These are phyloP conservation scores for Pichia sp. DNA, from an alignment of 1,139 yeast genomes.

Conservation along the genomic window DNA sequence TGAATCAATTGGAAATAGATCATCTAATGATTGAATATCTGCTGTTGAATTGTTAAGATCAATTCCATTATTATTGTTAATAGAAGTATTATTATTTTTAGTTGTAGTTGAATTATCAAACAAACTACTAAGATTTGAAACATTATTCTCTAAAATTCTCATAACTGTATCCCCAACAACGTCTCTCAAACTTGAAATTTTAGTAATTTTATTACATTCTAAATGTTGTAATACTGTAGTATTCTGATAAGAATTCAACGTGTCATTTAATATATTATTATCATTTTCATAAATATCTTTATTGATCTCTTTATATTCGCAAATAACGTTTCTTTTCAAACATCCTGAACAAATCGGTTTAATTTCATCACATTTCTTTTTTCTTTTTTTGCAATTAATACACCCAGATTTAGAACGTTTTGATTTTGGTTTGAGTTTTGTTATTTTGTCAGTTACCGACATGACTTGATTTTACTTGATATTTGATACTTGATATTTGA, in stretches of 20 bases:
- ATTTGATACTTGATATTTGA: too few relatives aligned
- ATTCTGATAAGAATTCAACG: neutral
- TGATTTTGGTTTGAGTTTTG: neutral
- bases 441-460: neutral
- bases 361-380: constrained; percentile 29
- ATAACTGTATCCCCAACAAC: constrained; percentile 20
- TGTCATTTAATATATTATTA: neutral
- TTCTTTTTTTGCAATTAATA: constrained; percentile 23
- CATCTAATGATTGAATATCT: constrained; percentile 3
- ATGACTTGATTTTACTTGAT: neutral
- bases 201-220: constrained; percentile 10
- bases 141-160: constrained; percentile 15
- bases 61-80: too few relatives aligned
- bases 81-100: too few relatives aligned
- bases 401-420: constrained; percentile 23
- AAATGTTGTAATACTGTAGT: neutral
- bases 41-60: too few relatives aligned
- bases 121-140: constrained; percentile 9
- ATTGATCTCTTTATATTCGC: constrained; percentile 15
- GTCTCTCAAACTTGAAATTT: constrained; percentile 13
- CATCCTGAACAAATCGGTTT: constrained; percentile 29
- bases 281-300: neutral
- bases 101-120: constrained; percentile 2
- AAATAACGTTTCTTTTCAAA: constrained; percentile 21
- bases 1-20: constrained; percentile 9